phyloP scores from a whole-genome alignment of 1,139 yeast genomes.

The Magnusiomyces fungicola region DNA sequence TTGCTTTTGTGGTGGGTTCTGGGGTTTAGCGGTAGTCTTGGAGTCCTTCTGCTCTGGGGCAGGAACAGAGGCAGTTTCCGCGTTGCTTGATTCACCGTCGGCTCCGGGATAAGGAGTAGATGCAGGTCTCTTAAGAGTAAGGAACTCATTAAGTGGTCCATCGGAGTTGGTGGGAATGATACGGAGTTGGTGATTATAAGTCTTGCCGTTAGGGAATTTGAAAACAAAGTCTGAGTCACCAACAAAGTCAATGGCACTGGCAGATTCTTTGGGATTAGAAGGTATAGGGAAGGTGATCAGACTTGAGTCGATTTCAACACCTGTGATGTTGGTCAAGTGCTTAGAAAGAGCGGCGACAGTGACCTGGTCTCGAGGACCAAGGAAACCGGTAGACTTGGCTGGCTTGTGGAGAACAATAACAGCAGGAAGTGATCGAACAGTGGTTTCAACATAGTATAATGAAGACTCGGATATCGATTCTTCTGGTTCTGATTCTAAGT shows the following conservation, averaged over 20 bases:
- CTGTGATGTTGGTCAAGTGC: conserved; percentile 20
- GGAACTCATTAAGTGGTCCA: conserved; percentile 11
- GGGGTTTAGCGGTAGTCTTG: conserved; percentile 11
- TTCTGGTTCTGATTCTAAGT: conserved; percentile 2
- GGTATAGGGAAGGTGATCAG: conserved; percentile 13
- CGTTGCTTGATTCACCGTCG: not conserved
- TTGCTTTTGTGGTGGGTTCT: conserved; percentile 6
- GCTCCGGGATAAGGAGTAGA: conserved; percentile 17
- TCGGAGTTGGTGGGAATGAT: conserved; percentile 12
- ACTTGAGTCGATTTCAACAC: conserved; percentile 14
- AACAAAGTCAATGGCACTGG: conserved; percentile 18
- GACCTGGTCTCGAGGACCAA: conserved; percentile 7
- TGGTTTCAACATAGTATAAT: conserved; percentile 18
- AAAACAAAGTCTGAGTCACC: conserved; percentile 17
- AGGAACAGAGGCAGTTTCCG: conserved; percentile 5
- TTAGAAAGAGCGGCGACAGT: conserved; percentile 16
- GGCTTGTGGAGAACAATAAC: conserved; percentile 14
- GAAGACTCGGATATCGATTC: not conserved
- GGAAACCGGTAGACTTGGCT: not conserved
- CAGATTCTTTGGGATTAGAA: conserved; percentile 1
- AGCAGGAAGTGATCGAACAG: conserved; percentile 23
- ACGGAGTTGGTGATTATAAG: conserved; percentile 13
- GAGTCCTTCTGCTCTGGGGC: conserved; percentile 4
- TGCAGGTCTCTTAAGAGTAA: conserved; percentile 13
- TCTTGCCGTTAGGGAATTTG: conserved; percentile 15